Base-by-base conservation (phyloP, 1,284 basidiomycete species). In the Ganoderma boninense region DNA sequence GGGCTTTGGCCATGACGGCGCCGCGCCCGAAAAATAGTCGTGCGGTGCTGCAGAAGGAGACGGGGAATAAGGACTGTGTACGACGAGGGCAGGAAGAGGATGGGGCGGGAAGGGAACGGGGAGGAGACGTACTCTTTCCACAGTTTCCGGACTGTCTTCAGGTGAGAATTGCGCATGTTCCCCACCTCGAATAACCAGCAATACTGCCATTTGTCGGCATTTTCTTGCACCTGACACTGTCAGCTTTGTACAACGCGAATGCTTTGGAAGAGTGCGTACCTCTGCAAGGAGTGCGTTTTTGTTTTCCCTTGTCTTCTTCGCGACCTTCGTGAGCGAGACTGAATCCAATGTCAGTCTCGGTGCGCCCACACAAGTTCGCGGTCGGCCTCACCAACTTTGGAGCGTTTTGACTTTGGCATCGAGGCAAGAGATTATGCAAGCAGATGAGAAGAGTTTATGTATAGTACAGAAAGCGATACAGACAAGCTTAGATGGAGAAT, bases 181-280 rank as follows among this genome's bases (percentile, higher is more conserved):
- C 96, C 96, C 35, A 98, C 94, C 76, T 93, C 92, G 80, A 99
- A 98, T 42, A 99, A 82, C 96, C 97, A 99, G 82, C 95, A 93
- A 82, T 97, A 98, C 75, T 92, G 90, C 90, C 94, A 98, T 84
- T 95, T 93, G 77, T 97, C 95, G 43, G 88, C 83, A 80, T 90
- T 90, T 79, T 87, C 86, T 86, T 94, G 93, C 62, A 96, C 83
- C 94, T 95, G 68, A 54, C 29, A 44, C 46, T 60, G 61, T 75
- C n/a, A 71, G 65, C 4, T 20, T 43, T 1, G 11, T 16, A 2
- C 11, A 1, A 2, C 23, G 46, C 4, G 7, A 32, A 26, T 29
- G 16, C 23, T 10, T 13, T 4, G 1, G 23, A 6, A 13, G 35
- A 23, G 4, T 46, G 65, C 90, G 74, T 69, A 98, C 95, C 84